Evolutionary conservation across 2,329 filamentous ascomycete species (phyloP).

Genomic region (Bipolaris gigantea): DNA sequence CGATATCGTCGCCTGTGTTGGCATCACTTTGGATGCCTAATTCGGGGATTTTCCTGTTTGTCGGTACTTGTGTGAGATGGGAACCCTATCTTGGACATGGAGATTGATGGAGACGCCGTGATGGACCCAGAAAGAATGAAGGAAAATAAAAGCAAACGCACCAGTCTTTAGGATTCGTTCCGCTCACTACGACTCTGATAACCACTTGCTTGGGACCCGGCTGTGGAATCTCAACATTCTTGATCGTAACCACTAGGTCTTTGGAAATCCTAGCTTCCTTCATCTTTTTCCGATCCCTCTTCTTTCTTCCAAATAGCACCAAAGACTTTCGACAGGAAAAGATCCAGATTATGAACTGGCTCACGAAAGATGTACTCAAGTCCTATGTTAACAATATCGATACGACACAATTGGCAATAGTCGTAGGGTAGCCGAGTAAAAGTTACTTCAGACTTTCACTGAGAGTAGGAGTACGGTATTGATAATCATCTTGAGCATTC

Average conservation of each 20-base stretch:
- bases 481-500: not conserved
- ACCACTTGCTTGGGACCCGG: conserved; percentile 41
- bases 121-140: not conserved
- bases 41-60: conserved; percentile 33
- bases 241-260: conserved; percentile 42
- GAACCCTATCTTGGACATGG: too few species aligned
- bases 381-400: too few species aligned
- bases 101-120: not conserved
- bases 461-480: too few species aligned
- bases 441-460: too few species aligned
- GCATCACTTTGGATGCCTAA: conserved; percentile 19
- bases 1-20: conserved; percentile 60
- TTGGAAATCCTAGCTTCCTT: conserved; percentile 47
- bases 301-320: too few species aligned
- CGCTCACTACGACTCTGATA: conserved; percentile 46
- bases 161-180: conserved; percentile 56
- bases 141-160: conserved; percentile 17
- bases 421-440: too few species aligned
- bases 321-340: too few species aligned
- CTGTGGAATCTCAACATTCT: conserved; percentile 39
- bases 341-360: too few species aligned
- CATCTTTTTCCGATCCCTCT: conserved; percentile 30
- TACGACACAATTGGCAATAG: too few species aligned
- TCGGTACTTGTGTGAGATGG: not conserved
- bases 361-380: too few species aligned